Conservation (phyloP, 2,329 filamentous ascomycete genomes). For the Colletotrichum karsti region DNA sequence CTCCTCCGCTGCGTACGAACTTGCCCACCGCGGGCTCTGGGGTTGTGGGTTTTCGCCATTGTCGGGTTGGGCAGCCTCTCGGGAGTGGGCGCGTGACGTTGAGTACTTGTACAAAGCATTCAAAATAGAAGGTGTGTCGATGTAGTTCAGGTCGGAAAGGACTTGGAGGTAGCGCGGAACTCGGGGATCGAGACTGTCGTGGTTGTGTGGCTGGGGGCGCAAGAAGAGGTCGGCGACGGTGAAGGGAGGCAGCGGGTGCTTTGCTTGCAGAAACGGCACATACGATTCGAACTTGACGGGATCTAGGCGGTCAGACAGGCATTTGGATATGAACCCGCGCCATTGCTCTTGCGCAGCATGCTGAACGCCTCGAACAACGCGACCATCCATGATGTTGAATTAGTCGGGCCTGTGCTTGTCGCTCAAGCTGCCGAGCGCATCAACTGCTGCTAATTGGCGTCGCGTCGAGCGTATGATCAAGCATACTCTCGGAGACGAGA, state of each 20-base stretch:
- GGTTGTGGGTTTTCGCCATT: background rate
- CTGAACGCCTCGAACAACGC: slow-evolving; percentile 29
- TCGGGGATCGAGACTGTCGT: slow-evolving; percentile 64
- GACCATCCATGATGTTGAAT: slow-evolving; percentile 27
- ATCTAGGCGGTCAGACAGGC: slow-evolving; percentile 61
- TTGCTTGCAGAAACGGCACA: slow-evolving; percentile 56
- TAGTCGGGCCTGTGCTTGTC: background rate
- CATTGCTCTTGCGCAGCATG: slow-evolving; percentile 48
- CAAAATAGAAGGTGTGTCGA: slow-evolving; percentile 65
- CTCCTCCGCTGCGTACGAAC: slow-evolving; percentile 77
- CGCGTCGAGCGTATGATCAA: background rate
- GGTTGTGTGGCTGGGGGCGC: slow-evolving; percentile 57
- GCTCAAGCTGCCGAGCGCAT: slow-evolving; percentile 9
- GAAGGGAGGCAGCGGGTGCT: slow-evolving; percentile 59
- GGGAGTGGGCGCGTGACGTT: slow-evolving; percentile 53
- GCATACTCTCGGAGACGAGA: slow-evolving; percentile 8
- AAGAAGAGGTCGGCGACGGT: slow-evolving; percentile 67
- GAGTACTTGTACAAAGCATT: slow-evolving; percentile 65
- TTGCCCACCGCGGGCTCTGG: slow-evolving; percentile 55
- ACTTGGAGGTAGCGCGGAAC: slow-evolving; percentile 67
- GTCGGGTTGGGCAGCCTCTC: slow-evolving; percentile 30
- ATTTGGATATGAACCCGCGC: slow-evolving; percentile 59
- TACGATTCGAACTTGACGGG: slow-evolving; percentile 61
- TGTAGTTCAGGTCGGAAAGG: slow-evolving; percentile 58
- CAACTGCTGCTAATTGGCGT: slow-evolving; percentile 14